A percentile compares a stretch with the other conserved stretches of the same genome.
These are phyloP conservation scores for Helminthosporium solani DNA, from an alignment of 2,329 filamentous ascomycete genomes.

Conservation along the genomic window DNA sequence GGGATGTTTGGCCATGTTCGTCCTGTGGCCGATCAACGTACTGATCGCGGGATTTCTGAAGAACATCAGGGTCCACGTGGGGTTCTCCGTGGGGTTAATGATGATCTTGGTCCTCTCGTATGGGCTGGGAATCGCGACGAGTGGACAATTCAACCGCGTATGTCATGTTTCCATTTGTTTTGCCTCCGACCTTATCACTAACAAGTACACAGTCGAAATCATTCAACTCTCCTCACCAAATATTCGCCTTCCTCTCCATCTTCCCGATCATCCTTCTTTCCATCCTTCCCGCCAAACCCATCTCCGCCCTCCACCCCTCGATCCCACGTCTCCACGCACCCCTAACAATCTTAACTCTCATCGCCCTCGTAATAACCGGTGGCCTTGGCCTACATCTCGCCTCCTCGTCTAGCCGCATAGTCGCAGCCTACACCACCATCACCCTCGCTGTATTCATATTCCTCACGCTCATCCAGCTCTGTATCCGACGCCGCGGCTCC, in stretches of 20 bases:
- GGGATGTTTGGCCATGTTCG: constrained; percentile 36
- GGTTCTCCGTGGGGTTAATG: constrained; percentile 42
- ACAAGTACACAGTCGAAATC: constrained; percentile 40
- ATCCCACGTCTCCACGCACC: constrained; percentile 41
- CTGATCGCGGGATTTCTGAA: constrained; percentile 42
- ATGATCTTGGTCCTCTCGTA: constrained; percentile 43
- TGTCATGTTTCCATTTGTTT: constrained; percentile 9
- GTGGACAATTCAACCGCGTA: constrained; percentile 44
- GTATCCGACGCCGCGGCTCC: constrained; percentile 29
- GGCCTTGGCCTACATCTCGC: constrained; percentile 37
- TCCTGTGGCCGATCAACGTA: constrained; percentile 35
- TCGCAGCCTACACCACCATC: constrained; percentile 31
- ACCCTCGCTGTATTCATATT: constrained; percentile 26
- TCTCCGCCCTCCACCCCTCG: constrained; percentile 41
- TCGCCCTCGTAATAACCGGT: constrained; percentile 33
- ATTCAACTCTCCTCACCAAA: constrained; percentile 50
- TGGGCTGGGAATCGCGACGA: constrained; percentile 46
- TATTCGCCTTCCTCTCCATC: constrained; percentile 54
- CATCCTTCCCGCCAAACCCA: constrained; percentile 23
- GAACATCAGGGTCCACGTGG: constrained; percentile 46
- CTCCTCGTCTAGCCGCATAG: constrained; percentile 21
- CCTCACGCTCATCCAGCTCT: constrained; percentile 20
- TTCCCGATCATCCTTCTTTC: constrained; percentile 28
- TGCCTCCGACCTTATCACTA: constrained; percentile 6
- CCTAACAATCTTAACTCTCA: constrained; percentile 45